Evolutionary conservation across 768 basidiomycete species (phyloP).

Genomic region (Boletus huronensis): DNA sequence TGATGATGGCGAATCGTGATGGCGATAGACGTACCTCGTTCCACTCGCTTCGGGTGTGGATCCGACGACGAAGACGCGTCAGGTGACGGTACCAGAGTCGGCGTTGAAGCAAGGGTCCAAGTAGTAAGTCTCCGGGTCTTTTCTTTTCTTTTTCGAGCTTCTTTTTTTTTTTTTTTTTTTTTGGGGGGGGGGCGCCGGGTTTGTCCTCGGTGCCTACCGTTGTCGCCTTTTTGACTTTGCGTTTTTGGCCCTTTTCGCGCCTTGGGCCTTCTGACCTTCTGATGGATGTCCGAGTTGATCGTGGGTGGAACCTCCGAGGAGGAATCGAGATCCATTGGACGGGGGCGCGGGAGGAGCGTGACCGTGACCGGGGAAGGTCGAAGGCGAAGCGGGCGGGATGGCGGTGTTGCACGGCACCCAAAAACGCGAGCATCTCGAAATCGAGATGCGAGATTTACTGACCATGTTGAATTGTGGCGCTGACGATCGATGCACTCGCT

Average conservation of each 20-base stretch:
- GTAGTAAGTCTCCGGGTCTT: conserved; percentile 28
- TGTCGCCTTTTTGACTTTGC: not conserved
- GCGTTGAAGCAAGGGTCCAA: conserved; percentile 24
- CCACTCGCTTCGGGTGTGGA: conserved; percentile 45
- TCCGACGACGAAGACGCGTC: conserved; percentile 25
- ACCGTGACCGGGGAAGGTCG: conserved; percentile 1
- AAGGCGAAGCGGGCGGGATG: conserved; percentile 10
- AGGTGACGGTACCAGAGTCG: conserved; percentile 31
- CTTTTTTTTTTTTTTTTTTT: too few species aligned
- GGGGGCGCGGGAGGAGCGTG: not conserved
- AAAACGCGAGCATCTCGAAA: not conserved
- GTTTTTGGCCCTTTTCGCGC: not conserved
- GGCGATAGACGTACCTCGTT: conserved; percentile 33
- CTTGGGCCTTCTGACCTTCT: not conserved
- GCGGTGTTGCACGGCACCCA: conserved; percentile 1
- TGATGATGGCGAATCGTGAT: conserved; percentile 4
- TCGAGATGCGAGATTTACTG: conserved; percentile 12
- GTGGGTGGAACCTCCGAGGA: conserved; percentile 14
- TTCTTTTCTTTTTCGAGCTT: not conserved
- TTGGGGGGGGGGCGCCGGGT: not conserved
- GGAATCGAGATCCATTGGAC: conserved; percentile 15
- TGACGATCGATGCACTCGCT: not conserved
- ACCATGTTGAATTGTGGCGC: not conserved
- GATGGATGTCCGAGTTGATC: conserved; percentile 7
- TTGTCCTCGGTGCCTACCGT: conserved; percentile 1